These are phyloP conservation scores for Dendrocalamus sinicus DNA, from an alignment of 176 grass and related monocot genomes.

Conservation along the genomic window DNA sequence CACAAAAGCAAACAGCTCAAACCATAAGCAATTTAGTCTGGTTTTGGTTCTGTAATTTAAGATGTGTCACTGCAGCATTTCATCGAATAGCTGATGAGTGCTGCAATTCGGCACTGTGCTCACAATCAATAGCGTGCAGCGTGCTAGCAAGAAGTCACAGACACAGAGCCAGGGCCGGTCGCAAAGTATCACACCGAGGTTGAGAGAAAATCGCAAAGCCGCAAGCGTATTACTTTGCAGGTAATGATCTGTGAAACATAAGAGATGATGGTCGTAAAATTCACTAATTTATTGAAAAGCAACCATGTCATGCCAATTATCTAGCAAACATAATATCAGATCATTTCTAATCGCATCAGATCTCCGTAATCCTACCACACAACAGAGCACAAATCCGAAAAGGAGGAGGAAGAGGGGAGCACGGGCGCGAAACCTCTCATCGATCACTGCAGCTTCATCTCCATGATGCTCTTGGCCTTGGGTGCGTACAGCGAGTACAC, in stretches of 20 bases:
- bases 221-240: not conserved
- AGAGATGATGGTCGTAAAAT: not conserved
- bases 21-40: not conserved
- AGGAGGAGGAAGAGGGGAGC: not conserved
- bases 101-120: too few relatives aligned
- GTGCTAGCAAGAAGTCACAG: too few relatives aligned
- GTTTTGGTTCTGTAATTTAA: not conserved
- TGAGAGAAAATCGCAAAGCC: not conserved
- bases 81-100: too few relatives aligned
- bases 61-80: too few relatives aligned
- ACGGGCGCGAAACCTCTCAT: conserved; percentile 10
- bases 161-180: too few relatives aligned
- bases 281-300: conserved; percentile 43
- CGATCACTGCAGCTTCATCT: conserved; percentile 60
- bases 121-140: too few relatives aligned
- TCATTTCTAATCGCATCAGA: not conserved
- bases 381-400: conserved; percentile 13
- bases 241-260: not conserved
- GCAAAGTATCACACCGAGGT: not conserved
- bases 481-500: conserved; percentile 87
- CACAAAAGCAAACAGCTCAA: not conserved
- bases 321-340: not conserved
- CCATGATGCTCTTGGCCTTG: conserved; percentile 81
- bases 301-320: conserved; percentile 31
- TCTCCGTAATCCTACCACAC: not conserved